Evolutionary conservation across 2,329 filamentous ascomycete genomes (phyloP).

Genomic region (Mycosphaerella arachidis): DNA sequence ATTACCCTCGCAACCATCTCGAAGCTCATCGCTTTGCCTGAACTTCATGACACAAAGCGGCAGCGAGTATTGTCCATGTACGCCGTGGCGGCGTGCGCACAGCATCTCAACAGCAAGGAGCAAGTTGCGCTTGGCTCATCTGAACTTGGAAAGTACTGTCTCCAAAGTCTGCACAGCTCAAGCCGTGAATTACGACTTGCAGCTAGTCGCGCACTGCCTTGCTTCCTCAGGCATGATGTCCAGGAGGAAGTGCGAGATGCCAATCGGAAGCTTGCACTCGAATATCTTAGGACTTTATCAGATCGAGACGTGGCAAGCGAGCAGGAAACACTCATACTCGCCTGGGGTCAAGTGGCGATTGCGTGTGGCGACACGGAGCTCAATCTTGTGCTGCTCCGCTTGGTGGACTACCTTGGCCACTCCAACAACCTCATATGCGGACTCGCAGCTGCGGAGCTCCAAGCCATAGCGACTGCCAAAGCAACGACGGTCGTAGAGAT

Average conservation of each 20-base stretch:
- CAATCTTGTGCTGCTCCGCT: slow-evolving; percentile 75
- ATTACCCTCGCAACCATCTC: slow-evolving; percentile 10
- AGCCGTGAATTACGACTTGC: slow-evolving; percentile 78
- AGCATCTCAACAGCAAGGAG: slow-evolving; percentile 53
- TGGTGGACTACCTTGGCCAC: slow-evolving; percentile 84
- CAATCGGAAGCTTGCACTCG: slow-evolving; percentile 67
- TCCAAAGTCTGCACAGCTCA: slow-evolving; percentile 77
- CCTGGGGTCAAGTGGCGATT: slow-evolving; percentile 77
- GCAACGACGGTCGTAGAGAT: slow-evolving; percentile 53
- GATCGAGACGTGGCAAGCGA: slow-evolving; percentile 63
- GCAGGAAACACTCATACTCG: slow-evolving; percentile 79
- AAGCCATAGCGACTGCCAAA: slow-evolving; percentile 65
- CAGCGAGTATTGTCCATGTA: slow-evolving; percentile 68
- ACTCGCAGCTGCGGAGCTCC: slow-evolving; percentile 76
- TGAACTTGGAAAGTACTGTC: slow-evolving; percentile 69
- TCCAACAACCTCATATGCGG: slow-evolving; percentile 73
- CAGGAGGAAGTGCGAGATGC: slow-evolving; percentile 47
- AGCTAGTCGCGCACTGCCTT: slow-evolving; percentile 56
- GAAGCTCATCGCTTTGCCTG: slow-evolving; percentile 37
- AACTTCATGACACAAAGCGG: slow-evolving; percentile 48
- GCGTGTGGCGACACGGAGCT: slow-evolving; percentile 75
- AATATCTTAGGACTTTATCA: slow-evolving; percentile 67
- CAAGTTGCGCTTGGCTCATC: slow-evolving; percentile 39
- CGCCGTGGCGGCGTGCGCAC: slow-evolving; percentile 63
- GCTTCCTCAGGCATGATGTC: slow-evolving; percentile 56